Conservation (phyloP, 176 grass and related monocot species). For the Calamus simplicifolius region DNA sequence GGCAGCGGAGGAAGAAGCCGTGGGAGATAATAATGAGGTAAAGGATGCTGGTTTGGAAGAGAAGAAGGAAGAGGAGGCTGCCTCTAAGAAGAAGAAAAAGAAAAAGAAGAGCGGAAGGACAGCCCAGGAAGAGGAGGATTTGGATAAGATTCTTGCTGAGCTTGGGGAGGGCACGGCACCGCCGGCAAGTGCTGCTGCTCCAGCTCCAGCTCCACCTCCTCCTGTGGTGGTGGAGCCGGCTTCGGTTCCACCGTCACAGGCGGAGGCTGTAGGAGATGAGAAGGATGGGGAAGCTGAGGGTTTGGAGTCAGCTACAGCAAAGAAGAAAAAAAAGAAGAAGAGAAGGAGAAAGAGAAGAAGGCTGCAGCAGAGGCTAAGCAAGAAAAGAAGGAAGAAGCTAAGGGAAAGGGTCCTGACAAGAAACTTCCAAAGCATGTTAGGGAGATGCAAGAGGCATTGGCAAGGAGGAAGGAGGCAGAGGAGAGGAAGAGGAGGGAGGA, state of each 20-base stretch:
- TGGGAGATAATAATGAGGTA: conserved; percentile 1
- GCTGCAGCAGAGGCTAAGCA: conserved; percentile 33
- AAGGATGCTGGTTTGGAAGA: conserved; percentile 11
- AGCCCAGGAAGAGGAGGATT: conserved; percentile 41
- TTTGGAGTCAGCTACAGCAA: conserved; percentile 56
- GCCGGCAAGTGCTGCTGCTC: background rate
- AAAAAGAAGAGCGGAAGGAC: conserved; percentile 46
- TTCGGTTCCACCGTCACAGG: background rate
- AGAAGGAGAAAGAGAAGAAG: conserved; percentile 93
- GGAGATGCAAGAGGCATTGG: conserved; percentile 83
- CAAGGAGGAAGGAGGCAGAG: conserved; percentile 62
- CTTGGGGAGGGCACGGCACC: conserved; percentile 21
- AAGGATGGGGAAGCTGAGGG: conserved; percentile 64
- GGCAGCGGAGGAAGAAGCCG: conserved; percentile 29
- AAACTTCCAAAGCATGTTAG: conserved; percentile 67
- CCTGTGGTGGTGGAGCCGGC: background rate
- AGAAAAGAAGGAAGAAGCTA: conserved; percentile 47
- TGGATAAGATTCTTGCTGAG: conserved; percentile 52
- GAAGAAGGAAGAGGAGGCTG: conserved; percentile 26
- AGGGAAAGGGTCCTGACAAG: conserved; percentile 76
- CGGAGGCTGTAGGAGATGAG: conserved; percentile 23
- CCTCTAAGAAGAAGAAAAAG: conserved; percentile 50
- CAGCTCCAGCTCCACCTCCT: background rate
- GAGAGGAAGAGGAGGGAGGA: conserved; percentile 72
- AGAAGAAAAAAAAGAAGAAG: conserved; percentile 98